phyloP scores from a whole-genome alignment of 192 early-diverging fungal genomes.

The Rhizoclosmatium sp. region DNA sequence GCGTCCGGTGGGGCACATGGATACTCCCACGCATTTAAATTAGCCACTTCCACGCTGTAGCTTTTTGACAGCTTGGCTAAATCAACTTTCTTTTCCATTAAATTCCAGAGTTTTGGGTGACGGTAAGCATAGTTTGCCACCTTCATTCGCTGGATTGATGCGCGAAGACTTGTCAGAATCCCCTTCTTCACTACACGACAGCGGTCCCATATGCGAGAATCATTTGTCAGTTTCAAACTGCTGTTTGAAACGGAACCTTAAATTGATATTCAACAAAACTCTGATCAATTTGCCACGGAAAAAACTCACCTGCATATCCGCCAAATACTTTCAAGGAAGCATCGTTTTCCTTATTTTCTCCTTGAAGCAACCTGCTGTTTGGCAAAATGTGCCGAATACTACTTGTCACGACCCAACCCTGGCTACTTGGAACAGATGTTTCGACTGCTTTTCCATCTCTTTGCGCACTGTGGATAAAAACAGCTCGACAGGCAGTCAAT shows the following conservation, averaged over 20 bases:
- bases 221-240: conserved; percentile 40
- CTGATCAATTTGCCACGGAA: neutral
- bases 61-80: conserved; percentile 45
- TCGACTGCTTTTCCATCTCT: conserved; percentile 32
- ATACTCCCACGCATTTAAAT: conserved; percentile 59
- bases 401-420: conserved; percentile 61
- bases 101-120: conserved; percentile 51
- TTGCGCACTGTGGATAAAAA: conserved; percentile 27
- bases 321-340: conserved; percentile 57
- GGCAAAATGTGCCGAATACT: conserved; percentile 55
- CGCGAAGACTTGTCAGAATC: conserved; percentile 36
- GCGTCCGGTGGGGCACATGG: conserved; percentile 45
- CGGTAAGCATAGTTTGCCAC: conserved; percentile 56
- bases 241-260: conserved; percentile 52
- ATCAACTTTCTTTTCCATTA: conserved; percentile 47
- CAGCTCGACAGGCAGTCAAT: conserved; percentile 48
- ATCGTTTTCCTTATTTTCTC: conserved; percentile 54
- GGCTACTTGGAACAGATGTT: conserved; percentile 44
- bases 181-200: conserved; percentile 45
- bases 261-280: neutral
- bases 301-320: conserved; percentile 48
- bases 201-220: conserved; percentile 54
- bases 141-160: conserved; percentile 56
- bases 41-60: conserved; percentile 57
- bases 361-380: conserved; percentile 51